These are phyloP conservation scores for Peronosclerospora sorghi DNA, from an alignment of 352 stramenopile genomes.

Conservation along the genomic window DNA sequence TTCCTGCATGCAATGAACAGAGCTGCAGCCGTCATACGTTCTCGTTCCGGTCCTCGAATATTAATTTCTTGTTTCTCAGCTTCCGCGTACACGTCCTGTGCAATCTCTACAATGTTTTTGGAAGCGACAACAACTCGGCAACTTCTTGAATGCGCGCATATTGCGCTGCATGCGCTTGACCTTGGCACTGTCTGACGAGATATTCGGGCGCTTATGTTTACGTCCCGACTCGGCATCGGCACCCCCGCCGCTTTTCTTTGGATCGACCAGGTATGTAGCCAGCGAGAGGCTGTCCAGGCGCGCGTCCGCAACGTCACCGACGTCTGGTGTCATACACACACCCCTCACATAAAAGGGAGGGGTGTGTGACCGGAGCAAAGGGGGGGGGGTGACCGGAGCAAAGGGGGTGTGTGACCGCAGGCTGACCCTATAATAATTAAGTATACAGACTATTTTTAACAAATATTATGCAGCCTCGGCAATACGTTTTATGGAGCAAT, in stretches of 20 bases:
- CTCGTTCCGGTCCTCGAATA: conserved; percentile 51
- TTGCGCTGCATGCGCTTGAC: conserved; percentile 59
- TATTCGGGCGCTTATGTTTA: conserved; percentile 46
- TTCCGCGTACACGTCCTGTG: conserved; percentile 58
- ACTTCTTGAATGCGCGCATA: conserved; percentile 58
- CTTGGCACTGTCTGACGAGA: conserved; percentile 44
- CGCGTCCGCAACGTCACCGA: conserved; percentile 54
- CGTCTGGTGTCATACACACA: conserved; percentile 79
- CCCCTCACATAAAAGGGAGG: no score
- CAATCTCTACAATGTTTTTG: conserved; percentile 63
- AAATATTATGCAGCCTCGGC: conserved; percentile 72
- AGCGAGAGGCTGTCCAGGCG: conserved; percentile 52
- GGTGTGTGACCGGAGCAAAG: no score
- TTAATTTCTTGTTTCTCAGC: conserved; percentile 52
- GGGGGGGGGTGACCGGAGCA: no score
- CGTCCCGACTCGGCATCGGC: conserved; percentile 8
- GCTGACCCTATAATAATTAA: no score
- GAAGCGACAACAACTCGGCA: conserved; percentile 49
- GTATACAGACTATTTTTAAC: no score
- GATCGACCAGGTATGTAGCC: conserved; percentile 59
- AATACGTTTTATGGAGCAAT: conserved; percentile 37
- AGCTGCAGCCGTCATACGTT: conserved; percentile 51
- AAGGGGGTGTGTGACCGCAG: no score
- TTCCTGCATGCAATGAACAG: conserved; percentile 72
- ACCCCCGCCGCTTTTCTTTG: conserved; percentile 25